A percentile compares a stretch with the other conserved stretches of the same genome.
Conservation (phyloP, 768 basidiomycete species). For the Suillus hirtellus region DNA sequence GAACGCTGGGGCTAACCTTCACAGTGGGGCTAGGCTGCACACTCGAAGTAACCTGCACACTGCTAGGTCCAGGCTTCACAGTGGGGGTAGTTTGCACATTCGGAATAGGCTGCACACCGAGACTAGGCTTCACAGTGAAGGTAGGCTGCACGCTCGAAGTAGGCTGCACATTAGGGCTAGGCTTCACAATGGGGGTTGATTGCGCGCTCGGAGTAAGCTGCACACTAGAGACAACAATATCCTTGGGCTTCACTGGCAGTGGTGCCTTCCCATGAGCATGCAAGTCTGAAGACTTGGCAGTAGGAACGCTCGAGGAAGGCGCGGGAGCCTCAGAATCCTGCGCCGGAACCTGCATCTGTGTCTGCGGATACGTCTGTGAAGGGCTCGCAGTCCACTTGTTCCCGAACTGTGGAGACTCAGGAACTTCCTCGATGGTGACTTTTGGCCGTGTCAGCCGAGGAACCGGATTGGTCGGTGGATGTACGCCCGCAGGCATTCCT, state of each 20-base stretch:
- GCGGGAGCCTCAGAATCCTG: slow-evolving; percentile 16
- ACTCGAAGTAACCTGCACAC: background rate
- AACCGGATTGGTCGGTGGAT: slow-evolving; percentile 13
- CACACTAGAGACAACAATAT: slow-evolving; percentile 4
- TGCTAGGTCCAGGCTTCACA: background rate
- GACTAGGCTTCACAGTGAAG: no score
- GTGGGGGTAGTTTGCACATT: background rate
- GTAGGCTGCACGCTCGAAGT: background rate
- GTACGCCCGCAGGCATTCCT: background rate
- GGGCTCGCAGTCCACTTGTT: slow-evolving; percentile 15
- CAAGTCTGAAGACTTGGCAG: slow-evolving; percentile 10
- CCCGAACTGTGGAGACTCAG: slow-evolving; percentile 20
- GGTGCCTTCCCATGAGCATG: slow-evolving; percentile 19
- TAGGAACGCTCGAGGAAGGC: slow-evolving; percentile 1
- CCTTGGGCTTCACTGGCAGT: slow-evolving; percentile 25
- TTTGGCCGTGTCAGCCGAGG: slow-evolving; percentile 23
- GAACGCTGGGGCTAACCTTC: background rate
- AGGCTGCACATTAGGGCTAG: background rate
- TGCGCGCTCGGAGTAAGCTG: background rate
- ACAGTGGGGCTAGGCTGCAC: background rate
- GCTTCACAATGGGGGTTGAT: background rate
- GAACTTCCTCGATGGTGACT: slow-evolving; percentile 30
- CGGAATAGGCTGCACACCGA: background rate
- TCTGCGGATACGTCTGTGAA: slow-evolving; percentile 11
- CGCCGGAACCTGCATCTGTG: slow-evolving; percentile 5